These are phyloP conservation scores for Paracorniculantispora psalliotae DNA, from an alignment of 2,329 filamentous ascomycete species.

Conservation along the genomic window DNA sequence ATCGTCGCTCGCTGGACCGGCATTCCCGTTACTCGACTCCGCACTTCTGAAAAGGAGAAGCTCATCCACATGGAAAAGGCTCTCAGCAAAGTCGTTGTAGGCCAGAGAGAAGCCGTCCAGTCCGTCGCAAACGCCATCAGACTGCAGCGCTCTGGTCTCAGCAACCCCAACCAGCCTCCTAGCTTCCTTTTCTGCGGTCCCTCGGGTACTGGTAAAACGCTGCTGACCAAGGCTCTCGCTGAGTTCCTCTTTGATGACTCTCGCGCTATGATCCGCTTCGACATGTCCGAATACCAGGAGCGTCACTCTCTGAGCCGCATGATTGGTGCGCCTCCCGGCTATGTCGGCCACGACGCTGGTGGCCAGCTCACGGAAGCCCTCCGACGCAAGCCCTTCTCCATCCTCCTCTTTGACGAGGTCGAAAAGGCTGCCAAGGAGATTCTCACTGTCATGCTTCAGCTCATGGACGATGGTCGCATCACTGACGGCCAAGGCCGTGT, in stretches of 20 bases:
- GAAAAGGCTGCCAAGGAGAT: slow-evolving; percentile 99
- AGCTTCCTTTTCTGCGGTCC: slow-evolving; percentile 99
- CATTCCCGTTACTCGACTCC: slow-evolving; percentile 89
- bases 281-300: slow-evolving; percentile 99
- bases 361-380: slow-evolving; percentile 94
- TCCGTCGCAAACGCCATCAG: slow-evolving; percentile 95
- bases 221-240: slow-evolving; percentile 92
- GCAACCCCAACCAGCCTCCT: slow-evolving; percentile 93
- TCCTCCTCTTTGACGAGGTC: slow-evolving; percentile 94
- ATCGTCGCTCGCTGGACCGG: slow-evolving; percentile 98
- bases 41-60: slow-evolving; percentile 96
- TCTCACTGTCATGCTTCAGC: slow-evolving; percentile 92
- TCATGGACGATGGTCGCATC: slow-evolving; percentile 98
- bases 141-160: slow-evolving; percentile 86
- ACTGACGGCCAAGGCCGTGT: slow-evolving; percentile 95
- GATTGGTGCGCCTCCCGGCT: slow-evolving; percentile 96
- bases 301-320: slow-evolving; percentile 91
- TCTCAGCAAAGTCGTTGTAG: slow-evolving; percentile 78
- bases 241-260: slow-evolving; percentile 98
- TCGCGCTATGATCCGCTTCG: slow-evolving; percentile 97
- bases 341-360: slow-evolving; percentile 93
- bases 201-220: slow-evolving; percentile 95
- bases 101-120: slow-evolving; percentile 87
- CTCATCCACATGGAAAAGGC: slow-evolving; percentile 94
- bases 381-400: slow-evolving; percentile 92